Base-by-base conservation (phyloP, 129 eudicot genomes). In the Dittrichia graveolens region DNA sequence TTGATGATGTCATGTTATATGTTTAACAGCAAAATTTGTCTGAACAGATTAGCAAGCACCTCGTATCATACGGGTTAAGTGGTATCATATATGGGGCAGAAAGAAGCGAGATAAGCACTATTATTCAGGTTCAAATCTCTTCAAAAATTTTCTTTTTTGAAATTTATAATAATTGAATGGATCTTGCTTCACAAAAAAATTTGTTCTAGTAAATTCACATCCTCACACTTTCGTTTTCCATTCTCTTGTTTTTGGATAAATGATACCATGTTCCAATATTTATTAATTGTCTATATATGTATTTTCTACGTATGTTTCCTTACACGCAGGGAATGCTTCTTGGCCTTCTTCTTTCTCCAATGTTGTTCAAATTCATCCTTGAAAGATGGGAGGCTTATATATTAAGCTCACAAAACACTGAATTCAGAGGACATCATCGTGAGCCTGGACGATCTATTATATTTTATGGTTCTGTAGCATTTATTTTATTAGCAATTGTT, bases 311-410 rank as follows among this genome's bases (percentile, higher is more conserved):
- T 14, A 8, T 77, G 71, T 37, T 65, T 43, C 37, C 24, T 43
- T 65, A 7, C 60, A 61, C 76, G 84, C 87, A 93, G 98, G 96
- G 98, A n/a, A 77, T 84, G 84, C 79, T 88, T 37, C 86, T 90
- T 61, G 96, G 98, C 61, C 93, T 94, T 61, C 93, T 94, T 69
- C 81, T 94, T 50, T 81, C 88, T 76, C 93, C 98, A 39, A 31
- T 82, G 75, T 54, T 85, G 72, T 84, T 80, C 66, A 94, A 86
- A 77, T 77, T 69, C 75, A 67, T 81, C 72, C 62, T 85, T 58
- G 75, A 42, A 71, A 50, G 57, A 58, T 71, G 47, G 69, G 83
- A 72, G 37, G 52, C 53, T 59, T 80, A 75, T 64, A 57, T 2
- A 0, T 24, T 41, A 31, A 77, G 74, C 63, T 77, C 83, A 61